A percentile compares a stretch with the other conserved stretches of the same genome.
Evolutionary conservation across 2,329 filamentous ascomycete species (phyloP).

Genomic region (Talaromyces sp.): DNA sequence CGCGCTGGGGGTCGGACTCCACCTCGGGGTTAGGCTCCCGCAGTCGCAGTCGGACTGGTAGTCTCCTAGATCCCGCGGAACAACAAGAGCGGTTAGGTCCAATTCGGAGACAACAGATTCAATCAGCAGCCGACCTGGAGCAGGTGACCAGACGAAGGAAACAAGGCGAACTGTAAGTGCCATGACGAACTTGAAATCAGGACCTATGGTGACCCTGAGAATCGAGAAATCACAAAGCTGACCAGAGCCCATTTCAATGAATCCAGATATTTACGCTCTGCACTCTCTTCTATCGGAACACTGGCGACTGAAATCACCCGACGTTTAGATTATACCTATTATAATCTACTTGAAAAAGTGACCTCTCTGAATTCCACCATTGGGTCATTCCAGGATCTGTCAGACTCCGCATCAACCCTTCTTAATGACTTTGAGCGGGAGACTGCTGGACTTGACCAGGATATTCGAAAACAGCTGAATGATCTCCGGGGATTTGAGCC

Average conservation of each 20-base stretch:
- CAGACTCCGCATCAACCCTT: constrained; percentile 38
- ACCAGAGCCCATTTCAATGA: no score
- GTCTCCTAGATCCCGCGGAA: constrained; percentile 31
- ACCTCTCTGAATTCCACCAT: constrained; percentile 45
- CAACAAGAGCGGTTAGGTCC: constrained; percentile 30
- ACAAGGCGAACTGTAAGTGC: constrained; percentile 65
- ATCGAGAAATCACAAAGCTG: no score
- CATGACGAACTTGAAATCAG: no score
- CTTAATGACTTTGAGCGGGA: constrained; percentile 44
- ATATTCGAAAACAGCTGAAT: constrained; percentile 40
- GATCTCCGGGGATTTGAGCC: constrained; percentile 42
- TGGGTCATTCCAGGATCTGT: constrained; percentile 45
- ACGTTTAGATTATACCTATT: constrained; percentile 52
- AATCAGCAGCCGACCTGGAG: constrained; percentile 40
- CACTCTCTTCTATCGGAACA: constrained; percentile 40
- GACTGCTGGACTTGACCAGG: constrained; percentile 37
- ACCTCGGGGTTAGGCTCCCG: constrained; percentile 26
- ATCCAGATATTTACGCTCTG: constrained; percentile 34
- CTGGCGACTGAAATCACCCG: constrained; percentile 48
- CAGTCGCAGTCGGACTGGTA: constrained; percentile 35
- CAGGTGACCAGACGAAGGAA: constrained; percentile 67
- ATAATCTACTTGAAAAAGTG: constrained; percentile 50
- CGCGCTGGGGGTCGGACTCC: constrained; percentile 39
- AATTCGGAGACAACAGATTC: constrained; percentile 33
- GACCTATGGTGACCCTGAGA: no score